Base-by-base conservation (phyloP, 2,329 filamentous ascomycete species). In the Teratosphaeria gauchensis region DNA sequence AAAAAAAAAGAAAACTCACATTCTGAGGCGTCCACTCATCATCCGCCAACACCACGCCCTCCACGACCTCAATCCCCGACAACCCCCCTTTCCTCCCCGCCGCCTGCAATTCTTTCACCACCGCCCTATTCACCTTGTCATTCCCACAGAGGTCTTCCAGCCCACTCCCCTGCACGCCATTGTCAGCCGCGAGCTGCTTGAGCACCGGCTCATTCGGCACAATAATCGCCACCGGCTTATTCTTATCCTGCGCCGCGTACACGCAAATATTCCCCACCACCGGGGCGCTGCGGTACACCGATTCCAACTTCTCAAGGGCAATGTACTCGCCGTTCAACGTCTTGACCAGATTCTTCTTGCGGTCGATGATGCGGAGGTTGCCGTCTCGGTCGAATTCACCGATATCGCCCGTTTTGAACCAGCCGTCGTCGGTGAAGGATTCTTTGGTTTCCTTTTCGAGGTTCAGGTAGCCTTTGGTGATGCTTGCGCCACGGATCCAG, bases 261-360 rank as follows among this genome's bases (percentile, higher is more conserved):
- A 96, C 82, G 79, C 94, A 94, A 71, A 96, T 85, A 76, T 95
- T 95, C 61, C 83, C 83, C 21, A 96, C 90, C 9, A 88, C 83
- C n/a, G 84, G 81, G 9, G 83, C 84, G 53, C 89, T 86, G 62
- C 92, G 87, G 78, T 96, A 97, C 57, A 95, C 81, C 2, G 92
- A 88, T 77, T 97, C 92, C 60, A 97, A 85, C 79, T 87, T 96
- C 79, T 97, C 92, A 3, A 99, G 83, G 24, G 92, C 94, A 73
- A 97, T 95, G 75, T 97, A 97, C 80, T 97, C 92, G 66, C 92
- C 92, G 61, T 92, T 91, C 64, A 90, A 83, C 63, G 94, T 92
- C 85, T 97, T 97, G 75, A 97, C 89, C 58, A 97, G 80, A 76
- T 97, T 97, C 86, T 97, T 97, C 84, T 96, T 92, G 66, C 92